Conservation (phyloP, 129 eudicot genomes). For the Pulicaria dysenterica region DNA sequence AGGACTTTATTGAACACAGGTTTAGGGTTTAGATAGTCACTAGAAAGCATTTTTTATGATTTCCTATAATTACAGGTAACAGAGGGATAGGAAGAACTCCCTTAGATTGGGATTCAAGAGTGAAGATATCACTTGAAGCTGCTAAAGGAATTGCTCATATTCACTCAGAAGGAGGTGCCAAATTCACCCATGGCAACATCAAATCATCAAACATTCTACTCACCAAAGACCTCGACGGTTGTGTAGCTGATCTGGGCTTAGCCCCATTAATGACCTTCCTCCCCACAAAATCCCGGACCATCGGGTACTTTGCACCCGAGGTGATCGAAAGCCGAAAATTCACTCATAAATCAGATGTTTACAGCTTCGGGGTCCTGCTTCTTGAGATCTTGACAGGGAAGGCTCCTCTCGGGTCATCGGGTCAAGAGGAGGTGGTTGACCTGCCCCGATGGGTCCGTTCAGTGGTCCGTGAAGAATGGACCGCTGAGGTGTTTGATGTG, state of each 20-base stretch:
- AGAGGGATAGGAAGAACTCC: conserved; percentile 62
- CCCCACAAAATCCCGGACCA: conserved; percentile 48
- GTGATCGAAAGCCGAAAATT: conserved; percentile 64
- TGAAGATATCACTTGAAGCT: conserved; percentile 64
- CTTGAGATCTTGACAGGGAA: conserved; percentile 85
- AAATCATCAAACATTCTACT: conserved; percentile 88
- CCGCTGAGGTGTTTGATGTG: conserved; percentile 84
- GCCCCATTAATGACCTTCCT: conserved; percentile 52
- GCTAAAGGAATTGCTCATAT: conserved; percentile 79
- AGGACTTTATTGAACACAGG: too few species aligned
- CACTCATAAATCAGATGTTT: conserved; percentile 81
- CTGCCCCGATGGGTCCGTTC: conserved; percentile 93
- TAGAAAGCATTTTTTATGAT: not conserved
- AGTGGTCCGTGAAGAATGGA: conserved; percentile 94
- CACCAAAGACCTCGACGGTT: conserved; percentile 52
- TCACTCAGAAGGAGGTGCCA: conserved; percentile 63
- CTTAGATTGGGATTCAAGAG: conserved; percentile 79
- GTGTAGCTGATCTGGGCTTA: conserved; percentile 74
- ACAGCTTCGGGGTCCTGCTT: conserved; percentile 88
- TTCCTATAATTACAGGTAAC: conserved; percentile 46
- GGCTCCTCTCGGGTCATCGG: conserved; percentile 57
- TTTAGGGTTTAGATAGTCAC: too few species aligned
- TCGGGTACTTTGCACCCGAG: conserved; percentile 87
- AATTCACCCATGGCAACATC: conserved; percentile 75
- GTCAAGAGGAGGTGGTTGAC: conserved; percentile 67